Evolutionary conservation across 768 basidiomycete genomes (phyloP), one percentile per base, ranked within the genome.

Genomic region (Termitomyces titanicus): DNA sequence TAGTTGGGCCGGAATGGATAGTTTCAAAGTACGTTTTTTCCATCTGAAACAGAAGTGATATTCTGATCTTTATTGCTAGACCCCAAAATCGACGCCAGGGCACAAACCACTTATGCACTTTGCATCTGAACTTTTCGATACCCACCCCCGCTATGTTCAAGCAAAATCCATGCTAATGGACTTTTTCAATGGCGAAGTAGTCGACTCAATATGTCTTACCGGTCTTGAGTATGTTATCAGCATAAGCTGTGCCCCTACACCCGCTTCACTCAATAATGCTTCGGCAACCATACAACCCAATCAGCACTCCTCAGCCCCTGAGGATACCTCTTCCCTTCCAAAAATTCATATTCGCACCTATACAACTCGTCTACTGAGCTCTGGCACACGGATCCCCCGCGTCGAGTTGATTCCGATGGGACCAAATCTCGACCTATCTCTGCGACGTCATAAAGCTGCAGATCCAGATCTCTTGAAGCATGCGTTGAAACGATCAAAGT

Each of bases 91-190:
- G 13, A 88, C 93, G 4, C 84, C 89, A 22, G 96, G 94, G 10
- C 85, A 93, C 63, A 88, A 91, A 63, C 96, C 97, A 44, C 72
- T 98, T 61, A 86, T 99, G 79, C 93, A 96, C 67, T 99, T 99
- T 66, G 92, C 94, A 13, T 95, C 94, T 0, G 92, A 93, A 58
- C 79, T 98, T 10, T 99, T 98, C 70, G 94, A 96, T 63, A 86
- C 92, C 1, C 94, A 98, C 69, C 94, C 96, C 1, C 87, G 93
- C 11, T 95, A 90, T 69, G 75, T 86, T 7, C 94, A 95, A 66
- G 79, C 98, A 61, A 98, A 97, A 74, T 95, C 92, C 1, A 77
- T 96, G 66, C 80, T 98, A 10, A 78, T 98, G 64, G 85, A 88
- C 65, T 83, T 99, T 59, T 98, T 96, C 81, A 92, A 92, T 68